Evolutionary conservation across 2,329 filamentous ascomycete genomes (phyloP), one percentile per base, ranked within the genome.

Genomic region (Talaromyces marneffei): DNA sequence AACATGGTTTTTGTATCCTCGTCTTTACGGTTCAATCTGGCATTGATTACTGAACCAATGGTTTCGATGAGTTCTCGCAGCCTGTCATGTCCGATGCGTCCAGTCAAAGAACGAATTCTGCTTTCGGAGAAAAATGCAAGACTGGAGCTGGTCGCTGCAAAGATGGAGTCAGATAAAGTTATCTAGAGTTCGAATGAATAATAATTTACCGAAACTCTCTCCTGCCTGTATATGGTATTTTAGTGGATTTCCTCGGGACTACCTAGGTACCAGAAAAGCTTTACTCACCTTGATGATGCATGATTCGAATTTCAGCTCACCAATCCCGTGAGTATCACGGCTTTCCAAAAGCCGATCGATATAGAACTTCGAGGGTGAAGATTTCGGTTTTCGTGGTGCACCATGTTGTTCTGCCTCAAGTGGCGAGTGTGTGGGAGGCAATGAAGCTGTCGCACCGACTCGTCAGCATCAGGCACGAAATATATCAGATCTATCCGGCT

Each of bases 41-140:
- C 57, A 33, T 65, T 63, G 33, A 69, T 66, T 25, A 63, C 40
- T 10, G 63, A 59, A 3, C 64, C 64, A 18, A 68, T 63, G 5
- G 57, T 63, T 33, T 71, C 66, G n/a, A 72, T 65, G 9, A 67
- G 55, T 29, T 68, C 63, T 14, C 62, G 56, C 25, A 73, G 59
- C 29, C 64, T 66, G 31, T 63, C 64, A 53, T 73, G 67, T n/a
- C 68, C 67, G 10, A 71, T 63, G 1, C 64, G 65, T 9, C 64
- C 46, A 14, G 69, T 68, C 44, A 77, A 61, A 2, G 71, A 69
- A 2, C 60, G 64, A 8, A 75, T 68, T 46, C 70, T 69, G 18
- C 66, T 67, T 23, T 75, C 70, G 1, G 74, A 75, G 53, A 75
- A 76, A 61, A 75, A 75, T 12, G 72, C 68, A 10, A 75, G 58